Conservation (phyloP, 208 protist genomes). For the Acanthamoeba healyi region DNA sequence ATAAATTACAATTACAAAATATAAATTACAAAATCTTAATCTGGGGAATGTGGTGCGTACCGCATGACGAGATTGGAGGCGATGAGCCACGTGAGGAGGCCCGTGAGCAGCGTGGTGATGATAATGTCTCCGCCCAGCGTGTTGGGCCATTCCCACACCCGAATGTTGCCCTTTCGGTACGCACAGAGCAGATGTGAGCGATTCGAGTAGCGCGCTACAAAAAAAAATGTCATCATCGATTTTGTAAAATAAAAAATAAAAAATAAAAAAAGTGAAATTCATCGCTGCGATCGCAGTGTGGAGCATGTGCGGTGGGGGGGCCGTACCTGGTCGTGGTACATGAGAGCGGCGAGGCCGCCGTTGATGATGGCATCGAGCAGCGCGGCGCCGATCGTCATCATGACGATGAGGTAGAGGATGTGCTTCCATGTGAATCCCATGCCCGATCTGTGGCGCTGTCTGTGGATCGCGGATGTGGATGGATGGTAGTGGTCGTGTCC, state of each 20-base stretch:
- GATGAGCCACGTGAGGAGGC: slow-evolving; percentile 20
- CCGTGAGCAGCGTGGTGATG: neutral
- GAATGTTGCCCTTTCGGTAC: neutral
- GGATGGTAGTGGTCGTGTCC: neutral
- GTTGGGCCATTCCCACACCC: slow-evolving; percentile 25
- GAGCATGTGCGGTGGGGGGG: too few species aligned
- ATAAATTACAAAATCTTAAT: neutral
- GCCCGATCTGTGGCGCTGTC: neutral
- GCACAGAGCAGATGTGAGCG: neutral
- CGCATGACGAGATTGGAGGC: slow-evolving; percentile 46
- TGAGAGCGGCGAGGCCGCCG: slow-evolving; percentile 19
- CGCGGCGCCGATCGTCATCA: slow-evolving; percentile 28
- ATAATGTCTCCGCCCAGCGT: slow-evolving; percentile 17
- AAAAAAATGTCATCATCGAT: neutral
- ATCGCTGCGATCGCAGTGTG: too few species aligned
- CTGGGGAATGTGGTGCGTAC: neutral
- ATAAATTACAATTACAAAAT: neutral
- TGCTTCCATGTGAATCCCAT: slow-evolving; percentile 53
- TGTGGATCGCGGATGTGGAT: neutral
- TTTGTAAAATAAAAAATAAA: neutral
- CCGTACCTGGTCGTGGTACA: slow-evolving; percentile 21
- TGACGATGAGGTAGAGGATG: slow-evolving; percentile 30
- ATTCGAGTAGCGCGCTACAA: neutral
- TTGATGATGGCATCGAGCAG: slow-evolving; percentile 42
- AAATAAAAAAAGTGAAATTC: too few species aligned